Conservation (phyloP, 176 grass and related monocot genomes). For the Triticum urartu region DNA sequence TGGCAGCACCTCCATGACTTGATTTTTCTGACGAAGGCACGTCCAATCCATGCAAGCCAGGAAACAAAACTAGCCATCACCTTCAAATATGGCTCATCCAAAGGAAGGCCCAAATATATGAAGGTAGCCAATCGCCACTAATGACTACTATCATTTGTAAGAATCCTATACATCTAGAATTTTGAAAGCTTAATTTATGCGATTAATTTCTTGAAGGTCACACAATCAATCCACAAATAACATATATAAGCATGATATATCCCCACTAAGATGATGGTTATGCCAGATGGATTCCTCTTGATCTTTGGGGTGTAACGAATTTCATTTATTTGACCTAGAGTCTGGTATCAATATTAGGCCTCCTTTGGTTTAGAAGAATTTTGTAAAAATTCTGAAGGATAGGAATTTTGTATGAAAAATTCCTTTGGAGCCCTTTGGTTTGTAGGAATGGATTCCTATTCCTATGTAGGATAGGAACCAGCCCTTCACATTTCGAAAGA, state of each 20-base stretch:
- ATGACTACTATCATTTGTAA: slow-evolving; percentile 13
- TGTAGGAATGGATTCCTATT: no score
- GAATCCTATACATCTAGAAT: background rate
- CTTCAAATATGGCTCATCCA: background rate
- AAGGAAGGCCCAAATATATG: background rate
- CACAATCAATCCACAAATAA: background rate
- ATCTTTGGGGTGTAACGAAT: background rate
- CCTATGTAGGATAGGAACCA: no score
- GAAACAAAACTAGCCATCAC: slow-evolving; percentile 10
- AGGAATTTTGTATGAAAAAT: no score
- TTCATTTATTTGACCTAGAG: background rate
- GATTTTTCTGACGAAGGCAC: background rate
- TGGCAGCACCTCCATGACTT: background rate
- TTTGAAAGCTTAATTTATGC: background rate
- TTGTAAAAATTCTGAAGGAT: no score
- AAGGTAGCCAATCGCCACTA: background rate
- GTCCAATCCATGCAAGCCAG: background rate
- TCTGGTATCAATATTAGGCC: background rate
- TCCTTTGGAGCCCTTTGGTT: no score
- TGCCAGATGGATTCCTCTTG: background rate
- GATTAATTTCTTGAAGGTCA: background rate
- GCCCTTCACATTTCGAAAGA: no score
- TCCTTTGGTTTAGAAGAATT: no score
- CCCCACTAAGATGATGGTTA: background rate
- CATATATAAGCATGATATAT: background rate